These are phyloP conservation scores for Mimosa bimucronata DNA, from an alignment of 306 rosid species.

Conservation along the genomic window DNA sequence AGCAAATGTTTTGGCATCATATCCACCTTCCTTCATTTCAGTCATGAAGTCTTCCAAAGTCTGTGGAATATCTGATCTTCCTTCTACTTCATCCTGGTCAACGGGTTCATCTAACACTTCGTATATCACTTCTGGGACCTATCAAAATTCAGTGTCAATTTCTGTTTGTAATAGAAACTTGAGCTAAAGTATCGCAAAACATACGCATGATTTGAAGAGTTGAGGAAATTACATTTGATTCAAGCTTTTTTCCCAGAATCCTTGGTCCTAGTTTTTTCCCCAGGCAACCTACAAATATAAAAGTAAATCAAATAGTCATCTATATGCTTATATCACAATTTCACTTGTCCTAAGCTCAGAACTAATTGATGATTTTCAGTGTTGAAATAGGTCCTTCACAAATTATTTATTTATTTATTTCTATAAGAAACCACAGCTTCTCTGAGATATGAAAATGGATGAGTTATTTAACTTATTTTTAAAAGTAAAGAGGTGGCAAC, in stretches of 20 bases:
- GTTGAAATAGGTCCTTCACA: constrained; percentile 2
- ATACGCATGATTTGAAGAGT: neutral
- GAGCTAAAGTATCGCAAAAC: constrained; percentile 16
- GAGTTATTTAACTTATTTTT: neutral
- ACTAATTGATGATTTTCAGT: neutral
- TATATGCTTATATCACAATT: neutral
- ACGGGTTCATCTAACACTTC: constrained; percentile 68
- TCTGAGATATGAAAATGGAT: constrained; percentile 12
- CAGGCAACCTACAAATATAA: constrained; percentile 69
- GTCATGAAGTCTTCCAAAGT: constrained; percentile 79
- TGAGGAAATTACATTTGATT: constrained; percentile 63
- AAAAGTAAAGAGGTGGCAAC: too few relatives aligned
- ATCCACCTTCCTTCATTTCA: constrained; percentile 56
- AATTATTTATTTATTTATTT: neutral
- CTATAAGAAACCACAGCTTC: neutral
- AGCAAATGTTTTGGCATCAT: constrained; percentile 79
- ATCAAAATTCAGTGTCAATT: constrained; percentile 36
- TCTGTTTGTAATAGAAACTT: constrained; percentile 29
- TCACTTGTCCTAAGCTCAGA: neutral
- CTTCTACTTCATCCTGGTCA: constrained; percentile 61
- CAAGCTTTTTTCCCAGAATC: constrained; percentile 72
- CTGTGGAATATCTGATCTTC: constrained; percentile 84
- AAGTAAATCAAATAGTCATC: constrained; percentile 2
- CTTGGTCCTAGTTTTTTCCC: constrained; percentile 78
- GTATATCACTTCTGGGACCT: constrained; percentile 89